Evolutionary conservation across 192 early-diverging fungal species (phyloP), one percentile per base, ranked within the genome.

Genomic region (Coemansia sp.): DNA sequence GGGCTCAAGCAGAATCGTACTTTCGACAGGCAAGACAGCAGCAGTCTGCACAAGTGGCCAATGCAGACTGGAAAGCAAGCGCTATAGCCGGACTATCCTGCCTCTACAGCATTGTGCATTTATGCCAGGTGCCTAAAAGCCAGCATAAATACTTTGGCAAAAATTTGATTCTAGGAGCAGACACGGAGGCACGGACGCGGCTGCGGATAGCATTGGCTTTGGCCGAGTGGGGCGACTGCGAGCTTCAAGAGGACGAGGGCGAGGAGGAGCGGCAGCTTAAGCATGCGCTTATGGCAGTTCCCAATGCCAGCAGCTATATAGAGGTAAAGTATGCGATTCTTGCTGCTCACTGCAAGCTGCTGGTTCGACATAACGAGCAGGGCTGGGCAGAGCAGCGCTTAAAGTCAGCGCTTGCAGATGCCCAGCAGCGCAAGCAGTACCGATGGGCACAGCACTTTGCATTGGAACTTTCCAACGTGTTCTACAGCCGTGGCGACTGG

Each of bases 311-410:
- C 32, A 31, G 34, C n/a, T 69, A 63, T 40, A 18, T 42, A 3
- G 50, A 47, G 11, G 60, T 53, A 2, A 16, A 51, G 3, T 69
- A 69, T 40, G 53, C 62, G 10, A 58, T 69, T 15, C 12, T 69
- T 18, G 62, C 58, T 0, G 54, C 66, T 2, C 72, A 76, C 7
- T 65, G 72, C 51, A 48, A 62, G 30, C 51, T 69, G 50, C 60
- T 62, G 45, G 15, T 65, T 8, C 61, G 72, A 0, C 61, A 59
- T 12, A 55, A 58, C 14, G 60, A 67, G 49, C 31, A 52, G 18
- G 46, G 28, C 36, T 69, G 72, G 72, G 72, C 62, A 0, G 66
- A 64, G 44, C 72, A 76, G 50, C 63, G 60, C 15, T 51, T 76
- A 12, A 64, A 62, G 41, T 38, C 50, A 0, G 62, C 72, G 20